Evolutionary conservation across 305 asterid genomes (phyloP).

Genomic region (Andrographis paniculata): DNA sequence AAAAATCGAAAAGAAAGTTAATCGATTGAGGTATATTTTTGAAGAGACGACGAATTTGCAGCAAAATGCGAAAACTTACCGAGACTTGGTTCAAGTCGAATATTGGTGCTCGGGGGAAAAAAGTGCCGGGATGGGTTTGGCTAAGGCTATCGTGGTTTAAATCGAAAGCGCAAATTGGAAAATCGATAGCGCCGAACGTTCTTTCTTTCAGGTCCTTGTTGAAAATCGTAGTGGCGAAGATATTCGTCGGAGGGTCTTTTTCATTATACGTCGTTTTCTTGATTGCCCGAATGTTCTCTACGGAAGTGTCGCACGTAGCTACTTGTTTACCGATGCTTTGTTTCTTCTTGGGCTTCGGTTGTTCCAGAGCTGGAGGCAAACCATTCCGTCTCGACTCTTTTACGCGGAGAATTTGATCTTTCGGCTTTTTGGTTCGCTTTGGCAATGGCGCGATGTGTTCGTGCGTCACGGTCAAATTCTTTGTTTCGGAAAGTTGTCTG

Average conservation of each 20-base stretch:
- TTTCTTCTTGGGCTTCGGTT: background rate
- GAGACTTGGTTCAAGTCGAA: background rate
- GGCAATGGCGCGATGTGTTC: background rate
- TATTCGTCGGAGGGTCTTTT: no score
- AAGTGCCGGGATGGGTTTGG: conserved; percentile 23
- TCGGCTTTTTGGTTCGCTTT: background rate
- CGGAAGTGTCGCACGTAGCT: background rate
- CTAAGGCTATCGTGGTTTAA: conserved; percentile 21
- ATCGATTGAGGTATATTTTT: no score
- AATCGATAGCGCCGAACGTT: conserved; percentile 26
- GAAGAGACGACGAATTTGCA: no score
- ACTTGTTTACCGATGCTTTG: background rate
- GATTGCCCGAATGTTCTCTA: background rate
- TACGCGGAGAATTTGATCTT: background rate
- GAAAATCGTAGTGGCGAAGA: background rate
- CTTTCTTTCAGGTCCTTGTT: conserved; percentile 18
- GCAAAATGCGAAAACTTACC: background rate
- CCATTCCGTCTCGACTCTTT: background rate
- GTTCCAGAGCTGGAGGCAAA: background rate
- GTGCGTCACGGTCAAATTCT: background rate
- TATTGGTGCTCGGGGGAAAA: conserved; percentile 9
- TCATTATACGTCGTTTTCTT: background rate
- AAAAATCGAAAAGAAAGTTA: no score
- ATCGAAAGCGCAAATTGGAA: conserved; percentile 10
- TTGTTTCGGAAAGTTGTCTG: background rate